These are phyloP conservation scores for Jimgerdemannia lactiflua DNA, from an alignment of 192 early-diverging fungal species.

Conservation along the genomic window DNA sequence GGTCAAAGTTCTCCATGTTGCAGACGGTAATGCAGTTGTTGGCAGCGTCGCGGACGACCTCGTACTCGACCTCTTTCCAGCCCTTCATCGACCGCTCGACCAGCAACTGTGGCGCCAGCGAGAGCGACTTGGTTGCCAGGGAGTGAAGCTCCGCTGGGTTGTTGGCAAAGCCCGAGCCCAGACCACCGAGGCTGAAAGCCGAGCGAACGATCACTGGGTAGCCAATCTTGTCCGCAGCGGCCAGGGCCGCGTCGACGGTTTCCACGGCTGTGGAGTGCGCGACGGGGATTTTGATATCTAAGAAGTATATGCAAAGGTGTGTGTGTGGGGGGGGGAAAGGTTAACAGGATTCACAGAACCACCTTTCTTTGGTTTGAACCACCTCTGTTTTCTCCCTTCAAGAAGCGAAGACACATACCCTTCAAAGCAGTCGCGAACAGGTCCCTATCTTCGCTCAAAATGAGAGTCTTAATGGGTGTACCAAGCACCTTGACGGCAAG, in stretches of 20 bases:
- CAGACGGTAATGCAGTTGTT: constrained; percentile 99
- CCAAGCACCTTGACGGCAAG: constrained; percentile 90
- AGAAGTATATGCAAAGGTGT: background rate
- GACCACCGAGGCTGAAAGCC: constrained; percentile 91
- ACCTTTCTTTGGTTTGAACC: no score
- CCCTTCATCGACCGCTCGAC: constrained; percentile 97
- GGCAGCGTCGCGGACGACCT: constrained; percentile 94
- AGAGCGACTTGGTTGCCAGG: constrained; percentile 82
- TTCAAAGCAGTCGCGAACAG: constrained; percentile 92
- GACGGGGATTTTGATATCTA: constrained; percentile 82
- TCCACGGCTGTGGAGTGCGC: constrained; percentile 87
- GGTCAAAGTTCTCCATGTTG: constrained; percentile 99
- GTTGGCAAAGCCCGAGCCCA: constrained; percentile 95
- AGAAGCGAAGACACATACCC: constrained; percentile 27
- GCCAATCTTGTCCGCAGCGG: constrained; percentile 78
- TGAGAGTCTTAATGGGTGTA: constrained; percentile 90
- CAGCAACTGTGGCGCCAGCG: constrained; percentile 89
- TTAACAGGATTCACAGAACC: background rate
- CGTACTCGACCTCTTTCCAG: constrained; percentile 99
- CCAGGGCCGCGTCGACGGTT: constrained; percentile 84
- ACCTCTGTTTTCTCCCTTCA: no score
- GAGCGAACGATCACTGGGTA: constrained; percentile 96
- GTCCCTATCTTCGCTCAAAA: constrained; percentile 93
- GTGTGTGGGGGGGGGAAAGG: background rate
- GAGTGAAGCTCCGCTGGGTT: constrained; percentile 68